phyloP scores from a whole-genome alignment of 495 filamentous ascomycete species.

The Aspergillus conjunctus region DNA sequence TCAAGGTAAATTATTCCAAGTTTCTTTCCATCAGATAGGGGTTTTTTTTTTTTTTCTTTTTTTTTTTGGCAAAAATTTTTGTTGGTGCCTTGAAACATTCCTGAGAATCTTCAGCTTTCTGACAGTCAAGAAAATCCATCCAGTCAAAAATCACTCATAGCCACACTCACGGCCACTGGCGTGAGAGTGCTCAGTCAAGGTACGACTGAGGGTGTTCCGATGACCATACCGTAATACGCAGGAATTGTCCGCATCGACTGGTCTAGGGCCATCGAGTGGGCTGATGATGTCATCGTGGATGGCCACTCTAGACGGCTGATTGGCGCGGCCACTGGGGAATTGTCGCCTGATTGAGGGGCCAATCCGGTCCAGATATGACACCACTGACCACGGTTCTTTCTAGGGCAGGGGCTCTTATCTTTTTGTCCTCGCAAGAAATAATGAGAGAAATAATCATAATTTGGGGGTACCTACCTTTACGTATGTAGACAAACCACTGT shows the following conservation, averaged over 20 bases:
- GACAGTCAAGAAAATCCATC: constrained; percentile 2
- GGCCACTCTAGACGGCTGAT: constrained; percentile 15
- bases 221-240: constrained; percentile 26
- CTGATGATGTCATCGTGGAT: constrained; percentile 30
- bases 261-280: constrained; percentile 34
- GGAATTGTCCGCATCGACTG: constrained; percentile 30
- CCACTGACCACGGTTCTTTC: background rate
- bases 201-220: constrained; percentile 6
- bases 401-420: background rate
- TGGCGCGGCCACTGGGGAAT: constrained; percentile 15
- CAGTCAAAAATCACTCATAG: constrained; percentile 19
- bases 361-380: constrained; percentile 10
- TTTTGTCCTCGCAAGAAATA: too few species aligned
- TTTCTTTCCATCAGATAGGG: background rate
- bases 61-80: background rate
- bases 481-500: too few species aligned
- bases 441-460: too few species aligned
- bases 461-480: too few species aligned
- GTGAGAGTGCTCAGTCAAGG: too few species aligned
- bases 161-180: background rate
- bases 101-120: background rate
- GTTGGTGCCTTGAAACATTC: background rate
- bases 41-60: background rate
- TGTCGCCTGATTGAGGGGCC: constrained; percentile 12
- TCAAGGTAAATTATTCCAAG: background rate